These are phyloP conservation scores for Seminavis robusta DNA, from an alignment of 108 stramenopile genomes.

Conservation along the genomic window DNA sequence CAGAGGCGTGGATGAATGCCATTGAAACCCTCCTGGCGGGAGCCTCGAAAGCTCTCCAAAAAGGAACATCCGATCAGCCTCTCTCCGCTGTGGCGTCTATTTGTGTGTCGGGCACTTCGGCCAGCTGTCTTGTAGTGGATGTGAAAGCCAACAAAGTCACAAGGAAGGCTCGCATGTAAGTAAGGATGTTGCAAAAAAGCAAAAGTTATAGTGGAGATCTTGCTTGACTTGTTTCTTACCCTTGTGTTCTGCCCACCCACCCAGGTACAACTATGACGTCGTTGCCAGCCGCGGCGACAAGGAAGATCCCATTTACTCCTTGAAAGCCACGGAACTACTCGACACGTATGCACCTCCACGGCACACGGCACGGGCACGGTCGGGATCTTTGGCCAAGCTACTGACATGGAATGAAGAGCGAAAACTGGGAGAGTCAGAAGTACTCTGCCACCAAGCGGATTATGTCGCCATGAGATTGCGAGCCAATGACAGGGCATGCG, in stretches of 20 bases:
- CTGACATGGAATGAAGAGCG: constrained; percentile 79
- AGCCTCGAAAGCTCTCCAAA: constrained; percentile 20
- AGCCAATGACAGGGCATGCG: constrained; percentile 22
- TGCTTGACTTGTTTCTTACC: too few species aligned
- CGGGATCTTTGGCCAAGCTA: constrained; percentile 88
- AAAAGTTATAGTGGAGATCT: too few species aligned
- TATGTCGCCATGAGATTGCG: constrained; percentile 69
- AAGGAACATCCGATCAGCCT: constrained; percentile 2
- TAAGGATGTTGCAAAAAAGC: too few species aligned
- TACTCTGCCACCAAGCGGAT: constrained; percentile 91
- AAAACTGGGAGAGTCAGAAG: constrained; percentile 52
- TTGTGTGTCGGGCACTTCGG: constrained; percentile 82
- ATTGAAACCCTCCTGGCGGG: constrained; percentile 46
- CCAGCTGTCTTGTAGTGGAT: constrained; percentile 72
- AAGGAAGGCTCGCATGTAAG: constrained; percentile 67
- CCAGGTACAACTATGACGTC: constrained; percentile 81
- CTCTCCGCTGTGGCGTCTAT: constrained; percentile 51
- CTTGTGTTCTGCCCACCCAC: too few species aligned
- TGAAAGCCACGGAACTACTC: constrained; percentile 50
- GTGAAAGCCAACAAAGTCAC: constrained; percentile 21
- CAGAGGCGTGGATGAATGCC: constrained; percentile 60
- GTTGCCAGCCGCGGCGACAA: background rate
- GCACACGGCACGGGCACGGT: constrained; percentile 77
- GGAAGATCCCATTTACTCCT: constrained; percentile 12
- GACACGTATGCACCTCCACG: constrained; percentile 66